Evolutionary conservation across 441 rosid genomes (phyloP), one percentile per base, ranked within the genome.

Genomic region (Eugenia klotzschiana): DNA sequence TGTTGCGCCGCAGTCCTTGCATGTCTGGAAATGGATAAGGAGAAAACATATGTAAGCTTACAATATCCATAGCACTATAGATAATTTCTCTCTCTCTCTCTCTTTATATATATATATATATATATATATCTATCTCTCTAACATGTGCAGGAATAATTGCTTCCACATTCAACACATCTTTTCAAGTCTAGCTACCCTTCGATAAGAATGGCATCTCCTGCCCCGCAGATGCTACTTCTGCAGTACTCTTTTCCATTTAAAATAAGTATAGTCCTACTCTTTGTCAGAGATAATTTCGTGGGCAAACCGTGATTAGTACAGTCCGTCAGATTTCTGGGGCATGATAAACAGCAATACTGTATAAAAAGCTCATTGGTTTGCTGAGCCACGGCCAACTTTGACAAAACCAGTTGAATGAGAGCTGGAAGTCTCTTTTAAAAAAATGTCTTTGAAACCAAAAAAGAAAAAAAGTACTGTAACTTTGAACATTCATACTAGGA

Each of bases 1-100:
- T 40, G 89, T 83, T 8, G 82, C 83, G 5, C 95, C 94, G 7
- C 99, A 96, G 41, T 96, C 98, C 94, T 92, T 93, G 93, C 99
- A 96, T 37, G 99, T 96, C 98, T 95, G 64, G 54, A 81, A 87
- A 83, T 58, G 1, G 20, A 55, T 80, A 49, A 7, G 58, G 14
- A 51, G 8, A 4, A 26, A 77, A 73, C 11, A 56, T 2, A 58
- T 7, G 77, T 15, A 82, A 74, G 55, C 33, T 5, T 4, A 53
- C 43, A 83, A 72, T 40, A 64, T 73, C 12, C 40, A 15, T 12
- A 74, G 54, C 51, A 16, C 49, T 53, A 79, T 11, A 0, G 41
- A 46, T 20, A 27, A 10, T 79, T 1, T 49, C 29, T 46, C 37
- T 79, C 54, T 26, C 33, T 4, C 52, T 11, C 2, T 43, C 20